Conservation (phyloP, 495 filamentous ascomycete species). For the Trichoderma orchidacearum region DNA sequence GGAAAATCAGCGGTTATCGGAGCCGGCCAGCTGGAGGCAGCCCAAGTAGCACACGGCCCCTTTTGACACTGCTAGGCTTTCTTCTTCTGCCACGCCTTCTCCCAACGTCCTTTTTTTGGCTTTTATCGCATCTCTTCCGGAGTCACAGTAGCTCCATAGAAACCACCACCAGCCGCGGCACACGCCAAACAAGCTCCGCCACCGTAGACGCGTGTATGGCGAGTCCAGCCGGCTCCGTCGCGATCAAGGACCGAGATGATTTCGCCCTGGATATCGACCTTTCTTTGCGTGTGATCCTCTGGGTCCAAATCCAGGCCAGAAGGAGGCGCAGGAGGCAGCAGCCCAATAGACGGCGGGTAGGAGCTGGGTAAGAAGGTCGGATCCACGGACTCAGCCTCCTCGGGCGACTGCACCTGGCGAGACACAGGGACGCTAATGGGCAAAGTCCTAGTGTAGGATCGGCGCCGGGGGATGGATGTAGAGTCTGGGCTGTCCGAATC, state of each 20-base stretch:
- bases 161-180: constrained; percentile 25
- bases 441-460: constrained; percentile 27
- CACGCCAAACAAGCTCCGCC: constrained; percentile 36
- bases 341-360: constrained; percentile 26
- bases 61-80: neutral
- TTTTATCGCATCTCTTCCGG: constrained; percentile 27
- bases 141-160: constrained; percentile 35
- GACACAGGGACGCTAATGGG: constrained; percentile 19
- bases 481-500: constrained; percentile 7
- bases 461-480: constrained; percentile 16
- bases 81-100: neutral
- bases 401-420: constrained; percentile 6
- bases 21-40: too few species aligned
- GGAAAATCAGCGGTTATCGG: too few species aligned
- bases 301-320: constrained; percentile 15
- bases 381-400: constrained; percentile 4
- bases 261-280: constrained; percentile 27
- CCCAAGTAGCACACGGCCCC: neutral
- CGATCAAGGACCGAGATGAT: constrained; percentile 30
- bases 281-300: constrained; percentile 13
- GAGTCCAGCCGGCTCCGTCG: constrained; percentile 29
- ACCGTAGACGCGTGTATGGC: constrained; percentile 36
- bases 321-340: constrained; percentile 23
- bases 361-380: constrained; percentile 24
- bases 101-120: neutral